Evolutionary conservation across 768 basidiomycete species (phyloP), one percentile per base, ranked within the genome.

Genomic region (Leucocoprinus sp.): DNA sequence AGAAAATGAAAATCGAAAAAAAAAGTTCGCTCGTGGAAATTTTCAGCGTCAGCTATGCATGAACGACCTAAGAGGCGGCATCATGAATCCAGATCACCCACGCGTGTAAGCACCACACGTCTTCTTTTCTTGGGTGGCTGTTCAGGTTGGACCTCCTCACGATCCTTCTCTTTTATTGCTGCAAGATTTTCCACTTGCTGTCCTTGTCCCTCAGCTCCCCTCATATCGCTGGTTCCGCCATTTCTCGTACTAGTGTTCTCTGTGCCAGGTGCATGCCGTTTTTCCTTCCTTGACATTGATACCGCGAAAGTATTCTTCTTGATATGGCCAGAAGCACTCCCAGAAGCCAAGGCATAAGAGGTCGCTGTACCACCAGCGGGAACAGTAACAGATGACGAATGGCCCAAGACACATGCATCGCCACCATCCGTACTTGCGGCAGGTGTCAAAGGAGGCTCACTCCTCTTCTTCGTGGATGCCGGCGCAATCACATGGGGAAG

Each of bases 101-200:
- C 74, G 15, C 72, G 71, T 8, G 82, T 88, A 54, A 90, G 67
- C 27, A 76, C 84, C n/a, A 89, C 78, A 18, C 88, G 72, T 45
- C 88, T 73, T 63, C 88, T 91, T 64, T 92, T 91, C 74, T 87
- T 92, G 5, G 84, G 83, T 2, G 84, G 88, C 49, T 78, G 81
- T 49, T 66, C 46, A 49, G 49, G 15, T 52, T n/a, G n/a, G n/a
- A n/a, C n/a, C n/a, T n/a, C n/a, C n/a, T 31, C 31, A 31, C 4
- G 31, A 4, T 31, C 31, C 14, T 31, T 12, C 27, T 5, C 27
- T 28, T 28, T 14, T 14, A 14, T 31, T 31, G 6, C 31, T 31
- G 9, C 31, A 31, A 14, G 31, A 4, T 31, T 31, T 27, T 11
- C 11, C 5, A 5, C 26, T 5, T 5, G 26, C 26, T 27, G 5